Conservation (phyloP, 202 grass and related monocot species). For the Setaria viridis region DNA sequence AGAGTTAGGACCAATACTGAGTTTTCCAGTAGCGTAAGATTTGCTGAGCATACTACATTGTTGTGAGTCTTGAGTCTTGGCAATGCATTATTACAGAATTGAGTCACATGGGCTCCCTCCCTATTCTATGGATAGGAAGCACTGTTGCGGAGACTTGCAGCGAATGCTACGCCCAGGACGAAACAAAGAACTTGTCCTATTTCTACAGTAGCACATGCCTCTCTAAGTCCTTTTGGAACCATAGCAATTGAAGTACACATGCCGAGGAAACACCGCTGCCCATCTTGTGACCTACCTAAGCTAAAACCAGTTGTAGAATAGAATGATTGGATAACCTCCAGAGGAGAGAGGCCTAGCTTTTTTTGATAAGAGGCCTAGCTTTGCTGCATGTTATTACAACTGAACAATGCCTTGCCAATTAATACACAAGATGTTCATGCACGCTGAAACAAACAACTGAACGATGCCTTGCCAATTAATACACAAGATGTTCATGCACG, state of each 20-base stretch:
- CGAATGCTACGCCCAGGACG: constrained; percentile 40
- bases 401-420: too few species aligned
- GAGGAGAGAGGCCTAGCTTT: too few species aligned
- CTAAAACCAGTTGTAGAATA: neutral
- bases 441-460: too few species aligned
- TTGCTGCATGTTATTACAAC: too few species aligned
- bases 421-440: too few species aligned
- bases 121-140: constrained; percentile 43
- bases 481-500: too few species aligned
- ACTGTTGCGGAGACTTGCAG: constrained; percentile 26
- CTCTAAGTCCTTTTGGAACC: constrained; percentile 6
- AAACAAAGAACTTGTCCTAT: constrained; percentile 40
- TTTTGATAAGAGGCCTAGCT: too few species aligned
- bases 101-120: constrained; percentile 34
- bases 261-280: constrained; percentile 2
- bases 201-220: constrained; percentile 46
- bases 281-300: constrained; percentile 8
- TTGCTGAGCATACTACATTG: neutral
- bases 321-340: neutral
- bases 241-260: constrained; percentile 29
- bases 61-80: too few species aligned
- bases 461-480: too few species aligned
- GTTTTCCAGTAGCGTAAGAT: neutral
- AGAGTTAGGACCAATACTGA: too few species aligned
- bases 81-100: constrained; percentile 3